A percentile compares a stretch with the other conserved stretches of the same genome.
Evolutionary conservation across 495 filamentous ascomycete genomes (phyloP).

Genomic region (Aspergillus bridgeri): DNA sequence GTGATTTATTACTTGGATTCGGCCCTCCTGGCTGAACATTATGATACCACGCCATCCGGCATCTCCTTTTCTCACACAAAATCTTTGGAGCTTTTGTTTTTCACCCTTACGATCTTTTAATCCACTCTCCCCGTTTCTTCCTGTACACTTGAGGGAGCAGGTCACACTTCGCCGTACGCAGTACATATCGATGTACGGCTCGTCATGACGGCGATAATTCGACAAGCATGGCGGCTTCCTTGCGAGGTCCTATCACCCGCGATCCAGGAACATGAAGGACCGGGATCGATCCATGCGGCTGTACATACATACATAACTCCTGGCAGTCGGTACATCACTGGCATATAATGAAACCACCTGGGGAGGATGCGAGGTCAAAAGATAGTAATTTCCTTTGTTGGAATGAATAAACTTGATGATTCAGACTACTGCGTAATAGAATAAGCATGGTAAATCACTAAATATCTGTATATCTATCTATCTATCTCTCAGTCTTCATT

Average conservation of each 20-base stretch:
- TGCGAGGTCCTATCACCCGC: slow-evolving; percentile 7
- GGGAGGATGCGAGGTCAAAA: slow-evolving; percentile 25
- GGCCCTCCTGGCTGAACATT: slow-evolving; percentile 7
- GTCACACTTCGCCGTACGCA: slow-evolving; percentile 27
- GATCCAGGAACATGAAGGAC: slow-evolving; percentile 13
- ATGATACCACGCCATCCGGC: slow-evolving; percentile 29
- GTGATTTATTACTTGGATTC: slow-evolving; percentile 10
- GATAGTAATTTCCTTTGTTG: slow-evolving; percentile 31
- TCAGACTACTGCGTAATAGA: too few relatives aligned
- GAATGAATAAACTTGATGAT: slow-evolving; percentile 5
- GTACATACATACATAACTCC: slow-evolving; percentile 32
- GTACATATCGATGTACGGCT: slow-evolving; percentile 28
- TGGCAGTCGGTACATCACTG: slow-evolving; percentile 14
- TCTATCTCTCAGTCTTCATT: too few relatives aligned
- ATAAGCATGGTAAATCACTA: too few relatives aligned
- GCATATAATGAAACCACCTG: slow-evolving; percentile 17
- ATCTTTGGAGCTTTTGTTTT: slow-evolving; percentile 10
- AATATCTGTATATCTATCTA: too few relatives aligned
- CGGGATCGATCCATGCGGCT: slow-evolving; percentile 31
- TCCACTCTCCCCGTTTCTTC: slow-evolving; percentile 28
- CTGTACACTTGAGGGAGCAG: slow-evolving; percentile 32
- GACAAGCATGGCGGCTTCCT: slow-evolving; percentile 11
- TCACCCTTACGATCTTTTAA: slow-evolving; percentile 37
- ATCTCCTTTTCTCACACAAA: slow-evolving; percentile 29
- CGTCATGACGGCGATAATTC: slow-evolving; percentile 23